A percentile compares a stretch with the other conserved stretches of the same genome.
Evolutionary conservation across 805 yeast genomes (phyloP).

Genomic region (Metschnikowia colocasiae): DNA sequence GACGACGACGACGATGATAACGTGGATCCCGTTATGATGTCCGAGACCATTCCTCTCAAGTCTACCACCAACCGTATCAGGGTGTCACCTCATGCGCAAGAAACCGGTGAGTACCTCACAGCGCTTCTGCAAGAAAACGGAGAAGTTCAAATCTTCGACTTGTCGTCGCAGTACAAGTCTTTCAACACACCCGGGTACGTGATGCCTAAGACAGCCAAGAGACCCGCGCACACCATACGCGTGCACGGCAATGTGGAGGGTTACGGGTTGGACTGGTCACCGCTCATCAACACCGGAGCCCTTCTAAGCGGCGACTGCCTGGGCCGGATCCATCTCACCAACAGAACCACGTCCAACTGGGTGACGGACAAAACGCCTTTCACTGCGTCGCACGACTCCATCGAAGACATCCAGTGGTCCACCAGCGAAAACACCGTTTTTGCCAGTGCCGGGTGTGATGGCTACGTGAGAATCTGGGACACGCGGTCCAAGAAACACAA

Average conservation of each 20-base stretch:
- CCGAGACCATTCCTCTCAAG: slow-evolving; percentile 70
- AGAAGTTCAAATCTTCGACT: slow-evolving; percentile 80
- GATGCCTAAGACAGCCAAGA: slow-evolving; percentile 71
- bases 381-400: slow-evolving; percentile 64
- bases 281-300: slow-evolving; percentile 72
- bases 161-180: slow-evolving; percentile 73
- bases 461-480: slow-evolving; percentile 92
- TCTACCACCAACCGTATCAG: slow-evolving; percentile 88
- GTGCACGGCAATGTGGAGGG: slow-evolving; percentile 96
- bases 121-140: slow-evolving; percentile 90
- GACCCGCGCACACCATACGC: slow-evolving; percentile 77
- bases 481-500: slow-evolving; percentile 87
- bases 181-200: slow-evolving; percentile 84
- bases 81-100: slow-evolving; percentile 70
- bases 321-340: slow-evolving; percentile 78
- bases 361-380: slow-evolving; percentile 81
- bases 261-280: slow-evolving; percentile 96
- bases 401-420: slow-evolving; percentile 97
- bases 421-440: slow-evolving; percentile 88
- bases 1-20: slow-evolving; percentile 68
- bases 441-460: slow-evolving; percentile 93
- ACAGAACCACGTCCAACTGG: slow-evolving; percentile 77
- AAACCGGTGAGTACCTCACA: slow-evolving; percentile 76
- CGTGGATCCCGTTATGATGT: slow-evolving; percentile 82
- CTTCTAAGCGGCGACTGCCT: slow-evolving; percentile 84